phyloP scores from a whole-genome alignment of 73 alveolate genomes.

The Uronychia setigera region DNA sequence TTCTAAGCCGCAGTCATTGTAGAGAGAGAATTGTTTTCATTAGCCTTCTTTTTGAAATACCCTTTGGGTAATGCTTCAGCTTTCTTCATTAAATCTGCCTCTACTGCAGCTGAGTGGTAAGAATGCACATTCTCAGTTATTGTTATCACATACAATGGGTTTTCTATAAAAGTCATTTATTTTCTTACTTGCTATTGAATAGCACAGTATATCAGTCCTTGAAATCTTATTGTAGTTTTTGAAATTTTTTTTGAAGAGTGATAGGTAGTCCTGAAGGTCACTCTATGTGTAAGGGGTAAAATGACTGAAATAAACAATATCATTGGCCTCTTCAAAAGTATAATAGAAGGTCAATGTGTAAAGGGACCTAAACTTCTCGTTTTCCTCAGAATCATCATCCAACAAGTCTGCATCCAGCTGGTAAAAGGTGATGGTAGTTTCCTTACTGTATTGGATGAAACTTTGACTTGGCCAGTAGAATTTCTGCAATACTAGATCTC shows the following conservation, averaged over 20 bases:
- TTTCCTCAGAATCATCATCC: not conserved
- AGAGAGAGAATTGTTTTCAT: not conserved
- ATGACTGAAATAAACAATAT: constrained; percentile 83
- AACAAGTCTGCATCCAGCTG: not conserved
- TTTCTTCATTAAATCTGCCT: not conserved
- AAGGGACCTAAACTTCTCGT: constrained; percentile 12
- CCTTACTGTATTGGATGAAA: not conserved
- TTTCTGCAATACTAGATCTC: constrained; percentile 10
- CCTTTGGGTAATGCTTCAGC: not conserved
- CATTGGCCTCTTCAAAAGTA: constrained; percentile 81
- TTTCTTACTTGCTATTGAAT: not conserved
- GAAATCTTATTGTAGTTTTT: not conserved
- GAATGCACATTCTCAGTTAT: not conserved
- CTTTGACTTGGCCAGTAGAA: not conserved
- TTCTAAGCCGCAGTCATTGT: too few species aligned
- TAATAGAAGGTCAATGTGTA: constrained; percentile 79
- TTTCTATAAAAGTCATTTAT: not conserved
- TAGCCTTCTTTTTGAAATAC: not conserved
- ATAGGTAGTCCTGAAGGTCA: constrained; percentile 56
- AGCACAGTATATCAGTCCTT: not conserved
- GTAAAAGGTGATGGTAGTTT: not conserved
- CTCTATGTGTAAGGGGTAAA: constrained; percentile 84
- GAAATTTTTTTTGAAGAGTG: not conserved
- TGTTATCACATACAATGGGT: not conserved
- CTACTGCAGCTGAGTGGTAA: not conserved